A percentile compares a stretch with the other conserved stretches of the same genome.
Evolutionary conservation across 2,329 filamentous ascomycete genomes (phyloP).

Genomic region (Trichoderma citrinoviride): DNA sequence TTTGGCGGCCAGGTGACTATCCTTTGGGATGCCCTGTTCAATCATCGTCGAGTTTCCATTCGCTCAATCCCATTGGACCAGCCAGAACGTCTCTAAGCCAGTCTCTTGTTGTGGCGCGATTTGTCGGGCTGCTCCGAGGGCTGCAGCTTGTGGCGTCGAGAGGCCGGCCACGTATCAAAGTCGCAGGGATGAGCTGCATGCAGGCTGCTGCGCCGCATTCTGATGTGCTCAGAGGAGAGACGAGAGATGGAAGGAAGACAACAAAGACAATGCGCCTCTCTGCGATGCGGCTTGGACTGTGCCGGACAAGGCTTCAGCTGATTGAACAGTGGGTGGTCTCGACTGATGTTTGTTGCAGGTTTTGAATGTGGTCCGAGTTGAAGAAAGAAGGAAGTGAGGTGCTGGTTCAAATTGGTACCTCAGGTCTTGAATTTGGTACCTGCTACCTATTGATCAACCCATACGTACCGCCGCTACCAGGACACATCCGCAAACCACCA

Average conservation of each 20-base stretch:
- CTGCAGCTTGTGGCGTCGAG: not conserved
- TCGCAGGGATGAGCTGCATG: not conserved
- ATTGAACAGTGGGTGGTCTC: not conserved
- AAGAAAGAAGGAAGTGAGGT: not conserved
- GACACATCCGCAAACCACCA: not conserved
- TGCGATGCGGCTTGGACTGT: not conserved
- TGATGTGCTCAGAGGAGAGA: not conserved
- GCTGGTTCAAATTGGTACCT: not conserved
- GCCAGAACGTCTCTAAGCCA: too few relatives aligned
- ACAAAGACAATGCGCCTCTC: not conserved
- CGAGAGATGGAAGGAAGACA: not conserved
- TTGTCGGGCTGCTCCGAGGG: not conserved
- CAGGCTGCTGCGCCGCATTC: not conserved
- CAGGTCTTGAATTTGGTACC: not conserved
- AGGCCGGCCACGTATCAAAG: not conserved
- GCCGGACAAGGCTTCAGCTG: not conserved
- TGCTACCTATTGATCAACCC: not conserved
- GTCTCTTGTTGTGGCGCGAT: not conserved
- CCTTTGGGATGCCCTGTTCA: not conserved
- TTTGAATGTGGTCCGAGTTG: not conserved
- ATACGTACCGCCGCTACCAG: not conserved
- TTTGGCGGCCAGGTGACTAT: not conserved
- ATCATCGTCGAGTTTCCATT: not conserved
- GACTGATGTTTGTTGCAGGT: not conserved
- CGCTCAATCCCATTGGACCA: not conserved